Conservation (phyloP, 805 yeast genomes). For the Schizosaccharomyces japonicus region DNA sequence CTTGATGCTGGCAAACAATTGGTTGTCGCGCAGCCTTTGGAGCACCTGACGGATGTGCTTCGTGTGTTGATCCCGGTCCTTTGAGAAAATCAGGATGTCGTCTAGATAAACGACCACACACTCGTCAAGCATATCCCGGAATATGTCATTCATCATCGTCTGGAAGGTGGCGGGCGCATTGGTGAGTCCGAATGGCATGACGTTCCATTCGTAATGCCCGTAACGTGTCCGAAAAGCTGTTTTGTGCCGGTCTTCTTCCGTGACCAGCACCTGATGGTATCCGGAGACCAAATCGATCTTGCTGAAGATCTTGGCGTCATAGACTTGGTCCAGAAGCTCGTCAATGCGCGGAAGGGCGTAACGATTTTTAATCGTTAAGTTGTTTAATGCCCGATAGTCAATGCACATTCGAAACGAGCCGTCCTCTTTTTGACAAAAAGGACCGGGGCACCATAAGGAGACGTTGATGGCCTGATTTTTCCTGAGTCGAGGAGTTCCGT, state of each 20-base stretch:
- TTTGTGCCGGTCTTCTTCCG: slow-evolving; percentile 16
- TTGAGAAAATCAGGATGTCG: slow-evolving; percentile 9
- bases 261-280: slow-evolving; percentile 3
- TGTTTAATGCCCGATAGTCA: slow-evolving; percentile 11
- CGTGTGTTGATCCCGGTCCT: slow-evolving; percentile 4
- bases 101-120: slow-evolving; percentile 11
- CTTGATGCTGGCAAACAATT: slow-evolving; percentile 7
- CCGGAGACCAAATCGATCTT: slow-evolving; percentile 12
- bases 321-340: slow-evolving; percentile 7
- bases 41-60: not conserved
- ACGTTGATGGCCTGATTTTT: slow-evolving; percentile 6
- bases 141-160: slow-evolving; percentile 5
- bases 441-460: slow-evolving; percentile 8
- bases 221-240: slow-evolving; percentile 12
- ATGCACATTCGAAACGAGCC: slow-evolving; percentile 11
- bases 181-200: slow-evolving; percentile 14
- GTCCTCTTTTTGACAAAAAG: slow-evolving; percentile 11
- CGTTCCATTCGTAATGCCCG: slow-evolving; percentile 12
- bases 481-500: no score
- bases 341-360: slow-evolving; percentile 11
- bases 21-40: not conserved
- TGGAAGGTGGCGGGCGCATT: slow-evolving; percentile 14
- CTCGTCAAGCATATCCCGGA: slow-evolving; percentile 6
- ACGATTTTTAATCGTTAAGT: slow-evolving; percentile 8
- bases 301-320: slow-evolving; percentile 7